A percentile compares a stretch with the other conserved stretches of the same genome.
These are phyloP conservation scores for Pseudogymnoascus sp. DNA, from an alignment of 2,329 filamentous ascomycete genomes.

Conservation along the genomic window DNA sequence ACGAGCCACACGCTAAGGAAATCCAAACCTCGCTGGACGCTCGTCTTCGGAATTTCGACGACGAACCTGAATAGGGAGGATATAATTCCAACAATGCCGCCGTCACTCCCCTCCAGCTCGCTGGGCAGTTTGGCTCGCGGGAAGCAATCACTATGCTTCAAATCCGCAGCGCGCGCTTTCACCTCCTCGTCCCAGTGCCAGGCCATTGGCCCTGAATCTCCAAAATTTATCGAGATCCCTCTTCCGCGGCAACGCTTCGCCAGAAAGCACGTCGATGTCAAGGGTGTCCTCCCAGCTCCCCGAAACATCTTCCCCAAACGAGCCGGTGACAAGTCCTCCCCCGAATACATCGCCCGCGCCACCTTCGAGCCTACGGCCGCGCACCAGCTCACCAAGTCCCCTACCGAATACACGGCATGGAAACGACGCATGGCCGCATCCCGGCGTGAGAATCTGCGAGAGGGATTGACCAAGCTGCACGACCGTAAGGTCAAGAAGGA, in stretches of 20 bases:
- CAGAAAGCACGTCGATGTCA: slow-evolving; percentile 42
- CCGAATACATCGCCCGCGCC: slow-evolving; percentile 53
- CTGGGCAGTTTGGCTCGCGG: slow-evolving; percentile 27
- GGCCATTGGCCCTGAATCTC: slow-evolving; percentile 73
- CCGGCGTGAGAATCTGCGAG: slow-evolving; percentile 64
- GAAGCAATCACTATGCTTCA: slow-evolving; percentile 24
- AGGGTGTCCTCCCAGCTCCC: slow-evolving; percentile 77
- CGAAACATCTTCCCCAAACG: slow-evolving; percentile 65
- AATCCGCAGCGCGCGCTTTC: slow-evolving; percentile 34
- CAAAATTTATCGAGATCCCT: slow-evolving; percentile 78
- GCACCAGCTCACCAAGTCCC: slow-evolving; percentile 15
- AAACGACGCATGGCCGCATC: slow-evolving; percentile 65
- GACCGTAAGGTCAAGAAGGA: slow-evolving; percentile 50
- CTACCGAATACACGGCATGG: slow-evolving; percentile 43
- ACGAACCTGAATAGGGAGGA: slow-evolving; percentile 6
- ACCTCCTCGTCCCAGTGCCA: slow-evolving; percentile 36
- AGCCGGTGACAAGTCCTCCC: slow-evolving; percentile 53
- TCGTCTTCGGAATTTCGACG: slow-evolving; percentile 2
- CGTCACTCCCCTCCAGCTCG: slow-evolving; percentile 21
- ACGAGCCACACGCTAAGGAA: slow-evolving; percentile 10
- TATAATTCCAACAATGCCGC: slow-evolving; percentile 21
- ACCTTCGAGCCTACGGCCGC: slow-evolving; percentile 45
- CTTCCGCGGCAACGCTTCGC: slow-evolving; percentile 56
- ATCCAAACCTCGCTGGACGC: slow-evolving; percentile 3
- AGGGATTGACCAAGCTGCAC: slow-evolving; percentile 65